phyloP scores from a whole-genome alignment of 164 flowering plant species.

The Warburgia ugandensis region DNA sequence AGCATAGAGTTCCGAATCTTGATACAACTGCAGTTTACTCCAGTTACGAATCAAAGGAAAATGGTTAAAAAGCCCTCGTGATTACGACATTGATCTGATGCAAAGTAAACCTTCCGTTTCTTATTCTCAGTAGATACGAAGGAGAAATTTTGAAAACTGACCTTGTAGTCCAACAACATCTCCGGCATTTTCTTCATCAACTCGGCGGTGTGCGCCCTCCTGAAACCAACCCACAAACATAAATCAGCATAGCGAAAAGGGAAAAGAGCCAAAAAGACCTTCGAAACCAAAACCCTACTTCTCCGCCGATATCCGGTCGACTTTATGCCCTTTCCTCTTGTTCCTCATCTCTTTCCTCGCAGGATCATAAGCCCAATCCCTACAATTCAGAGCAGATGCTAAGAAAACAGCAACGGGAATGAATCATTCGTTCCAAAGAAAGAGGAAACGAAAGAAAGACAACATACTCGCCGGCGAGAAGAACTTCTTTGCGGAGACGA shows the following conservation, averaged over 20 bases:
- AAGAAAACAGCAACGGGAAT: neutral
- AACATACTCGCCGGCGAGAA: slow-evolving; percentile 52
- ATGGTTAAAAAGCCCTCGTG: too few species aligned
- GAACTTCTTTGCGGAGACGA: slow-evolving; percentile 80
- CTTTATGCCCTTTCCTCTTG: slow-evolving; percentile 83
- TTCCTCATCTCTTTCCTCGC: slow-evolving; percentile 73
- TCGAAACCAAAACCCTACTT: slow-evolving; percentile 21
- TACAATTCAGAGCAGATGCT: neutral
- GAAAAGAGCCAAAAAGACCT: neutral
- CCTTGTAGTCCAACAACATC: slow-evolving; percentile 65
- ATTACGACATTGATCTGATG: too few species aligned
- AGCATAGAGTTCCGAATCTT: too few species aligned
- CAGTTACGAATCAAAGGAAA: too few species aligned
- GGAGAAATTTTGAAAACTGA: slow-evolving; percentile 3
- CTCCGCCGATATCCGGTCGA: slow-evolving; percentile 74
- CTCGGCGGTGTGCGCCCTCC: slow-evolving; percentile 58
- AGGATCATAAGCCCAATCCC: slow-evolving; percentile 89
- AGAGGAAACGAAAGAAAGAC: neutral
- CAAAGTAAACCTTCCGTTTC: too few species aligned
- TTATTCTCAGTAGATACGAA: too few species aligned
- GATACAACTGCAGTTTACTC: too few species aligned
- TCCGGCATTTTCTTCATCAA: slow-evolving; percentile 90
- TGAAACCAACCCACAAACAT: neutral
- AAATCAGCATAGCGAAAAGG: neutral
- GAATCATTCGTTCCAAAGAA: too few species aligned